Conservation (phyloP, 2,329 filamentous ascomycete species). For the Bipolaris bicolor region DNA sequence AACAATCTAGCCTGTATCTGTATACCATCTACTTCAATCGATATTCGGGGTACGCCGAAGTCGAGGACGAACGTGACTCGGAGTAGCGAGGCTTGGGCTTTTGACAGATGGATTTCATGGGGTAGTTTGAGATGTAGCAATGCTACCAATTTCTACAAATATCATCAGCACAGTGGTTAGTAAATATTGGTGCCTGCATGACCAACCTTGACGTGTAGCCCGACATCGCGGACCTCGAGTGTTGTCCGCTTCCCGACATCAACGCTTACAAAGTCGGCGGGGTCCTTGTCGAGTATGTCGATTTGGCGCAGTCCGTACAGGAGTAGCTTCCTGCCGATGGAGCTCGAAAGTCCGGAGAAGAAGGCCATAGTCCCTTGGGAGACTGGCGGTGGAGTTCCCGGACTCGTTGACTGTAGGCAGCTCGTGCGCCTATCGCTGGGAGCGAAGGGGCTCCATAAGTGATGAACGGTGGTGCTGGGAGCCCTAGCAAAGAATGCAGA, state of each 20-base stretch:
- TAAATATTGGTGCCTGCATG: background rate
- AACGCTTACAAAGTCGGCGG: constrained; percentile 85
- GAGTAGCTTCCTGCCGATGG: constrained; percentile 84
- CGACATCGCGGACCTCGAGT: constrained; percentile 86
- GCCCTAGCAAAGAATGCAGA: constrained; percentile 6
- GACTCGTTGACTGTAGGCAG: constrained; percentile 26
- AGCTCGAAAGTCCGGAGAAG: constrained; percentile 71
- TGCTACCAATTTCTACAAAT: constrained; percentile 74
- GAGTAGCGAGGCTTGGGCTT: constrained; percentile 76
- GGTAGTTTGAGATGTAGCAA: constrained; percentile 72
- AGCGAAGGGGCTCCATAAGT: constrained; percentile 37
- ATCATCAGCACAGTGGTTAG: constrained; percentile 21
- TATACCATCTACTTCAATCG: constrained; percentile 80
- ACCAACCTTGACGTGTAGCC: constrained; percentile 75
- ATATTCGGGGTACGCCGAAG: constrained; percentile 83
- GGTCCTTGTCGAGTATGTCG: constrained; percentile 86
- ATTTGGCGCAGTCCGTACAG: constrained; percentile 83
- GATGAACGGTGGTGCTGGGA: constrained; percentile 12
- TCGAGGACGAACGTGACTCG: constrained; percentile 86
- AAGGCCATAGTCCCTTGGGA: constrained; percentile 62
- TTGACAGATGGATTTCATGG: constrained; percentile 70
- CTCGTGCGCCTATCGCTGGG: constrained; percentile 38
- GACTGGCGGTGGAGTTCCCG: constrained; percentile 16
- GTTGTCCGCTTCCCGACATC: constrained; percentile 80
- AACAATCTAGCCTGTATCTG: constrained; percentile 63